Base-by-base conservation (phyloP, 306 rosid species). In the Prinsepia uniflora region DNA sequence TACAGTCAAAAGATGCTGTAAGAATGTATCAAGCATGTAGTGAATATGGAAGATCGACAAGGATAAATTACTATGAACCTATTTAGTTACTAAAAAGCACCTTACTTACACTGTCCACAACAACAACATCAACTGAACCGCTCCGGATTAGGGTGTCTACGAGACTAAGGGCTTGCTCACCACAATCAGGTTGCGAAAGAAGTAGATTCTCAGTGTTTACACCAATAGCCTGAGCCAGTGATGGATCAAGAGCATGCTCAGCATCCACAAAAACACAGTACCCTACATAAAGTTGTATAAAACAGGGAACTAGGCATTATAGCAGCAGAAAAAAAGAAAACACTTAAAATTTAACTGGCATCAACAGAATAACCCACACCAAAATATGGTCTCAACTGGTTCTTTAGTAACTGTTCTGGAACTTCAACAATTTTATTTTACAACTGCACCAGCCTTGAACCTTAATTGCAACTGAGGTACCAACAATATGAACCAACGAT, bases 71-170 rank as follows among this genome's bases (percentile, higher is more conserved):
- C 72, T 67, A 72, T 53, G 34, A 60, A 60, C 67, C 57, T 43
- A 63, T 10, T 24, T 56, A 5, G 59, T 7, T 50, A 54, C 49
- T 9, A 36, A 48, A 62, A 71, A 64, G 75, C 75, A 81, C 72
- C 78, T 58, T 54, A 80, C 98, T 73, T 83, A 93, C 98, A 81
- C 97, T 93, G 81, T 88, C 97, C 74, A 93, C 91, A 81, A 93
- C 98, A 83, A 94, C 79, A 55, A 93, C 98, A 77, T 93, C 98
- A 76, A 90, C 86, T 49, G 98, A 90, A 75, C 98, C 91, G 83
- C 98, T 90, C 24, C 97, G 88, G 60, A 90, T 83, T 67, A 90
- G 80, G 67, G 92, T 93, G 72, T 93, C 97, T 44, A 88, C 98
- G 40, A 93, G 96, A 71, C 97, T 88, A 46, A 88, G 96, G 39